phyloP scores from a whole-genome alignment of 495 filamentous ascomycete genomes.

The Aspergillus funiculosus region DNA sequence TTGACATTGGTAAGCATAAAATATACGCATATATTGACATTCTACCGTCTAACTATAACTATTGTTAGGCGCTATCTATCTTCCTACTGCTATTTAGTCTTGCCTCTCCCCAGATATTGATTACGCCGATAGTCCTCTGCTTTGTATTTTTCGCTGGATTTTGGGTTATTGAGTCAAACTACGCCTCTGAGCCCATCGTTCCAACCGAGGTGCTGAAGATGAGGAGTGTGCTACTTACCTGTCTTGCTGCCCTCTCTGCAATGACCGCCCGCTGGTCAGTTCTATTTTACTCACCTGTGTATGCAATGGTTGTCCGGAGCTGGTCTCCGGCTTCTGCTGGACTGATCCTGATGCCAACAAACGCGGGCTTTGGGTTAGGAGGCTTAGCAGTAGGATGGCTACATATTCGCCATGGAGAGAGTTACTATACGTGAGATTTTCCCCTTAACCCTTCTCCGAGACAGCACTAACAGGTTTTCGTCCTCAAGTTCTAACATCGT shows the following conservation, averaged over 20 bases:
- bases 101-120: conserved; percentile 49
- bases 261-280: conserved; percentile 74
- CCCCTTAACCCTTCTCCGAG: background rate
- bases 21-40: background rate
- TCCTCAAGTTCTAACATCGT: conserved; percentile 48
- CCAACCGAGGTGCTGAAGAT: conserved; percentile 58
- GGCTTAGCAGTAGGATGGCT: conserved; percentile 63
- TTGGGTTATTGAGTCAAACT: conserved; percentile 51
- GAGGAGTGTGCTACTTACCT: conserved; percentile 60
- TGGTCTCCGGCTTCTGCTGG: conserved; percentile 62
- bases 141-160: conserved; percentile 49
- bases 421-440: conserved; percentile 52
- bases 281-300: conserved; percentile 72
- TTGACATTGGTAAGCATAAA: conserved; percentile 49
- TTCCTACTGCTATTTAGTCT: conserved; percentile 63
- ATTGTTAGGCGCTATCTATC: conserved; percentile 45
- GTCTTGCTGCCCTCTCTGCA: conserved; percentile 59
- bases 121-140: conserved; percentile 53
- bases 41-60: conserved; percentile 16
- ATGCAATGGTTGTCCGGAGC: conserved; percentile 62
- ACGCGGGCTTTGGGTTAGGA: conserved; percentile 65
- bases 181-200: conserved; percentile 61
- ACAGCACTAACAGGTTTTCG: background rate
- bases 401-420: conserved; percentile 61
- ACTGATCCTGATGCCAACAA: conserved; percentile 68